Conservation (phyloP, 2,329 filamentous ascomycete species). For the Scedosporium apiospermum region DNA sequence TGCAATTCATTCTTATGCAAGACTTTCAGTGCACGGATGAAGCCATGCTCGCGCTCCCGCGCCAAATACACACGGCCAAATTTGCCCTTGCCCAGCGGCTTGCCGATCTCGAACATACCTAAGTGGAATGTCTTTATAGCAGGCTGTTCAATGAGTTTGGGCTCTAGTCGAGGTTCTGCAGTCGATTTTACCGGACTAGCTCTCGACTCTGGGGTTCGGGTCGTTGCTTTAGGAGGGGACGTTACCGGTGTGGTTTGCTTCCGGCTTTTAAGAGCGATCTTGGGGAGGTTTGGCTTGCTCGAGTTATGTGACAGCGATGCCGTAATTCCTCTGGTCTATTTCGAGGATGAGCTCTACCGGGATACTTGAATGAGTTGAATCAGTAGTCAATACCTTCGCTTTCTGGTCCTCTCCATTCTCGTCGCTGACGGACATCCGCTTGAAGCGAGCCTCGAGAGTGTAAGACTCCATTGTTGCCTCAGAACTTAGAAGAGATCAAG, state of each 20-base stretch:
- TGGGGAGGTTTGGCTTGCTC: slow-evolving; percentile 73
- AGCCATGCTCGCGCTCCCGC: slow-evolving; percentile 66
- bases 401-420: slow-evolving; percentile 56
- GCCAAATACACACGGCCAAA: slow-evolving; percentile 81
- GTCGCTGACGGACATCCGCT: slow-evolving; percentile 81
- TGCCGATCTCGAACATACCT: slow-evolving; percentile 89
- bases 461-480: slow-evolving; percentile 54
- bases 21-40: slow-evolving; percentile 80
- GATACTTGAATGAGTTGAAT: not conserved
- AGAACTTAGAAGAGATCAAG: no score
- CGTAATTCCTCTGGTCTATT: not conserved
- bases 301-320: slow-evolving; percentile 15
- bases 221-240: slow-evolving; percentile 35
- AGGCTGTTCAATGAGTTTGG: slow-evolving; percentile 44
- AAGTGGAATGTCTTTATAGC: slow-evolving; percentile 65
- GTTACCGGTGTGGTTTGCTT: slow-evolving; percentile 42
- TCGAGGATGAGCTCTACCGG: not conserved
- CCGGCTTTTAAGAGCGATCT: slow-evolving; percentile 72
- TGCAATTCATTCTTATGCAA: slow-evolving; percentile 77
- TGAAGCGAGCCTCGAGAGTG: slow-evolving; percentile 76
- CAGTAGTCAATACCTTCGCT: not conserved
- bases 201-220: slow-evolving; percentile 38
- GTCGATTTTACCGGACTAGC: slow-evolving; percentile 17
- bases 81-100: slow-evolving; percentile 77
- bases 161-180: no score